Base-by-base conservation (phyloP, 2,329 filamentous ascomycete genomes). In the Paecilomyces formosus region DNA sequence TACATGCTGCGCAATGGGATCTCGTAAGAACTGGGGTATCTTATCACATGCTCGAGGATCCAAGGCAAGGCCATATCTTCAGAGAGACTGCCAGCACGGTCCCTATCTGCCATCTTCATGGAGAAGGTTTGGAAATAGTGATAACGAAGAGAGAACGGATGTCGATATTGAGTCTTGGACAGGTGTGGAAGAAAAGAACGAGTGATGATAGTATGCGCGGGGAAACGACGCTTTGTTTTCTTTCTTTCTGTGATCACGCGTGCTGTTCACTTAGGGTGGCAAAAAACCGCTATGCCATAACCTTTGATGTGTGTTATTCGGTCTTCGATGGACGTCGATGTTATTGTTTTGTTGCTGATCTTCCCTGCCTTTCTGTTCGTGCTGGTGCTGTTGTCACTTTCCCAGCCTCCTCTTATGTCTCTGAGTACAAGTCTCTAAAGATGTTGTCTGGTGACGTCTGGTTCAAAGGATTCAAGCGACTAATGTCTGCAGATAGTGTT, bases 1-100 rank as follows among this genome's bases (percentile, higher is more conserved):
- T 87, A 88, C 82, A 88, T 87, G 62, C 84, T 87, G 58, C 85
- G 82, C 28, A 88, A 77, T 21, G 85, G 85, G 31, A 88, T 83
- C 65, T 88, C 85, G 67, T 88, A 87, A 64, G 78, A 82, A 65
- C 79, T 80, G 8, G 84, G 84, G 67, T 87, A 85, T 59, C 81
- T 80, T 56, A 86, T 73, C 58, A 85, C 78, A 68, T 85, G 83
- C 59, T 85, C 83, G 55, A 85, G 76, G 60, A 85, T 82, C 79
- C 81, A 79, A 60, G 76, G 72, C 68, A 80, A 73, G 24, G 74
- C 72, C 39, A 74, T 72, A 61, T 76, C 77, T 63, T 77, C 72
- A 7, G 70, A 70, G 58, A 58, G 60, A 57, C 66, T 63, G 54
- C 64, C 58, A 13, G 55, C 53, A 57, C 68, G 60, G 49, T 63